Base-by-base conservation (phyloP, 441 rosid genomes). In the Croton setiger region DNA sequence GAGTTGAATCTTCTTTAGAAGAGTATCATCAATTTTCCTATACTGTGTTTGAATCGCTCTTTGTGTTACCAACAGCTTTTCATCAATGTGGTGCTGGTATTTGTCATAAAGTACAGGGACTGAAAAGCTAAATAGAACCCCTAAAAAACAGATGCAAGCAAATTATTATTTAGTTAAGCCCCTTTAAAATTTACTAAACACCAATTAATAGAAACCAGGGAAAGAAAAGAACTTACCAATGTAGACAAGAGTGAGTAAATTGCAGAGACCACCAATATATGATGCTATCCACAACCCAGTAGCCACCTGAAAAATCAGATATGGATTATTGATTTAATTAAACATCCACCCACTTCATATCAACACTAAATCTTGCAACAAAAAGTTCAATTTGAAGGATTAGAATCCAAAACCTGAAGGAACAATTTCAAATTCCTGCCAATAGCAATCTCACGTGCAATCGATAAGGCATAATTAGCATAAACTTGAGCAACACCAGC, bases 201-300 rank as follows among this genome's bases (percentile, higher is more conserved):
- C 36, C 21, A 13, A 3, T 43, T 47, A 49, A 21, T 44, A 13
- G 68, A 49, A 51, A 52, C 3, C 64, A 45, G 0, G 70, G 58
- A 7, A 43, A 60, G 61, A 12, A 66, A 47, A 72, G 10, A 18
- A 75, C 90, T 85, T 76, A 94, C 99, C 96, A 59, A 85, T 61
- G 78, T 92, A 88, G 74, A 80, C 71, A 49, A 92, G 79, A 15
- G 97, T 87, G 71, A 94, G 91, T 60, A 94, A 87, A 80, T 79
- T 86, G 76, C 87, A 78, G 76, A 90, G 72, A 64, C 79, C 72
- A 5, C 99, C 97, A 36, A 92, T 64, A 67, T 61, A 85, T 5
- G 96, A 92, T 47, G 83, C 72, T 9, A 78, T 45, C 86, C 88
- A 87, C 84, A 92, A 82, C 54, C 69, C 79, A 79, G 76, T 68